Base-by-base conservation (phyloP, 441 rosid genomes). In the Monsonia emarginata region DNA sequence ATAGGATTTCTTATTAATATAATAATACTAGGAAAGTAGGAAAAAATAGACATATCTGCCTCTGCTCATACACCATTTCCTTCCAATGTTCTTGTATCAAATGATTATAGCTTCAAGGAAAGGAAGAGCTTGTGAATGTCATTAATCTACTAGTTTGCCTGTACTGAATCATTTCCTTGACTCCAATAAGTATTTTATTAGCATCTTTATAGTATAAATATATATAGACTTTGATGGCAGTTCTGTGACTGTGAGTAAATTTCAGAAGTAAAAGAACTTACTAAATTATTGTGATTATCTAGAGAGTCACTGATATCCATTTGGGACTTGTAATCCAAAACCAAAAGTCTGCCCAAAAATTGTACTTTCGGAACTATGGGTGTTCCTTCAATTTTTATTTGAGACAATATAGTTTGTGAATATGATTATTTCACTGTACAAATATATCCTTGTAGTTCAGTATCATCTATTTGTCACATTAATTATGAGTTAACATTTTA, bases 401-500 rank as follows among this genome's bases (percentile, higher is more conserved):
- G 31, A 44, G 19, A 44, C 21, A 44, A 16, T 44, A 44, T 2
- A 44, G 21, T 44, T 44, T 44, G 52, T 44, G 21, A 31, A 44
- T 44, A 44, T 44, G 52, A 44, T 16, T 44, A 44, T 44, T 44
- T 44, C 21, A 16, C 22, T 44, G 19, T 6, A 40, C 48, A n/a
- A 10, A 10, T 13, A 40, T 40, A 16, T 40, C 48, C 16, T 40
- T 40, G 11, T 40, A 36, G 13, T 10, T 40, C 18, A 40, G 13
- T 40, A n/a, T 40, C 18, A 16, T 16, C 16, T 44, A 44, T 16
- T 16, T 44, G 4, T 44, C 19, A 44, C 21, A 16, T 44, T n/a
- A 40, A 40, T 40, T 16, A 16, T 44, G 19, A 4, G 18, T n/a
- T 76, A 27, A 67, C 63, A 59, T 21, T 22, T 68, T 58, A 54